Evolutionary conservation across 352 stramenopile species (phyloP).

Genomic region (Phytophthora multivora): DNA sequence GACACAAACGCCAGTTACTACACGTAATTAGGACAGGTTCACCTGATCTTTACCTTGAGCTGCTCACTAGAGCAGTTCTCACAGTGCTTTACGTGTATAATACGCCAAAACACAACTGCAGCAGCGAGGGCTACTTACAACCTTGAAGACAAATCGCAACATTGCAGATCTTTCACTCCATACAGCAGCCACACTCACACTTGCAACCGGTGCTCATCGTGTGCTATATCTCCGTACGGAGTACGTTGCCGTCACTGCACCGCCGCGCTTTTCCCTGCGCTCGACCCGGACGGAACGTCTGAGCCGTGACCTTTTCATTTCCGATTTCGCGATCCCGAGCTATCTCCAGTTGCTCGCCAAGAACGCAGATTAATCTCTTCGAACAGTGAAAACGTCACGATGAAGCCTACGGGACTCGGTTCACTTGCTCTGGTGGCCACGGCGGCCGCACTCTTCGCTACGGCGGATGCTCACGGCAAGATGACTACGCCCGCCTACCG

Average conservation of each 20-base stretch:
- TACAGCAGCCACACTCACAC: no score
- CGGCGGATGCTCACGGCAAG: slow-evolving; percentile 27
- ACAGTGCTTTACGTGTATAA: no score
- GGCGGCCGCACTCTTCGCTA: slow-evolving; percentile 20
- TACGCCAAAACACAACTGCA: no score
- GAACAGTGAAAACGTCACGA: background rate
- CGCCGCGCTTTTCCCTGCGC: background rate
- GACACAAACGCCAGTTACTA: no score
- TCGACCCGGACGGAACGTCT: background rate
- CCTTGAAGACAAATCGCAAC: no score
- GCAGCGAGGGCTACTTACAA: no score
- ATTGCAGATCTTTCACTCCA: no score
- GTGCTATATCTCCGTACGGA: no score
- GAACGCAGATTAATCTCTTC: background rate
- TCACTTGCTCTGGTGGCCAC: slow-evolving; percentile 5
- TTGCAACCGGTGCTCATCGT: no score
- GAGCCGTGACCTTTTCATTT: background rate
- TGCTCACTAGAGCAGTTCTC: no score
- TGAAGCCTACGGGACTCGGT: background rate
- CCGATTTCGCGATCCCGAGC: background rate
- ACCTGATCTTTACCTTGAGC: no score
- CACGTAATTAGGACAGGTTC: no score
- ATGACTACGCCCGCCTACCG: slow-evolving; percentile 19
- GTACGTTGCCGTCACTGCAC: background rate
- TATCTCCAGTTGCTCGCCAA: background rate